Evolutionary conservation across 176 grass and related monocot species (phyloP).

Genomic region (Bolboschoenus planiculmis): DNA sequence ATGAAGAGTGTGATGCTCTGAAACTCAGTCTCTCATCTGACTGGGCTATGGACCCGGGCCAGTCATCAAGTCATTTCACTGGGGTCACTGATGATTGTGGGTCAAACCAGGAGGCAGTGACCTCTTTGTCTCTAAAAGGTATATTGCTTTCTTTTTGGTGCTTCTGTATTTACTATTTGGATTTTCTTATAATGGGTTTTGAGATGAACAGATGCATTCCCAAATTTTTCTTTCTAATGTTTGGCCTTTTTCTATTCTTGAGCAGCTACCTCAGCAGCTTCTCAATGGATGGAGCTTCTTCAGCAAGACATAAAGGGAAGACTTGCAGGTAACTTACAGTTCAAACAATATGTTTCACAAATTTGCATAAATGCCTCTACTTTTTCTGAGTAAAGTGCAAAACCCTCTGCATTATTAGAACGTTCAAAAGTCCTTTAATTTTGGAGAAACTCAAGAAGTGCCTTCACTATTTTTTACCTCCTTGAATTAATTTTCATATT

Average conservation of each 20-base stretch:
- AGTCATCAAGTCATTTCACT: constrained; percentile 25
- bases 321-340: constrained; percentile 60
- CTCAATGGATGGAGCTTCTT: constrained; percentile 88
- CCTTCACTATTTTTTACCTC: not conserved
- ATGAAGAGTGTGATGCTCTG: constrained; percentile 28
- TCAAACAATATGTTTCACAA: not conserved
- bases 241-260: not conserved
- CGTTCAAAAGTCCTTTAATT: not conserved
- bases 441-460: not conserved
- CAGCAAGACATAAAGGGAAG: constrained; percentile 91
- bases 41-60: constrained; percentile 35
- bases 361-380: not conserved
- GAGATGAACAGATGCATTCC: not conserved
- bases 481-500: not conserved
- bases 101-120: constrained; percentile 51
- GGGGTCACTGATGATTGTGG: constrained; percentile 35
- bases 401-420: not conserved
- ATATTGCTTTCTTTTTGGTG: not conserved
- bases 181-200: not conserved
- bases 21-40: constrained; percentile 62
- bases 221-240: not conserved
- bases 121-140: constrained; percentile 75
- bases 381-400: not conserved
- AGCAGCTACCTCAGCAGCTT: constrained; percentile 77
- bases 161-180: not conserved